Percentiles rank a stretch among this genome's conserved stretches.
These are phyloP conservation scores for Chytriomyces confervae DNA, from an alignment of 192 early-diverging fungal genomes.

Conservation along the genomic window DNA sequence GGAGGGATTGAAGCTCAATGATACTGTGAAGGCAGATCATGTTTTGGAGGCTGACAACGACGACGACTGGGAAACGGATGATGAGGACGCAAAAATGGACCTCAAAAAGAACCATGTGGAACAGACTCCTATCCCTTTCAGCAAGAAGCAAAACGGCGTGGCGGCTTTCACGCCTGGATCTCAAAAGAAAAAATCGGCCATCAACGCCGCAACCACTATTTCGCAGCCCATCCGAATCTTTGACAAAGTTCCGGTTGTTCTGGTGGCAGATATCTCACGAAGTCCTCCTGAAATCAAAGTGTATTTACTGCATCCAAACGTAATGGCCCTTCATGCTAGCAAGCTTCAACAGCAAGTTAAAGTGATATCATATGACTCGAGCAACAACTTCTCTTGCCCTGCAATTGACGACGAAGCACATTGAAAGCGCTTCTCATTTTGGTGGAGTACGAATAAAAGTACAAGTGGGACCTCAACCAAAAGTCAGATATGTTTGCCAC, in stretches of 20 bases:
- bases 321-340: background rate
- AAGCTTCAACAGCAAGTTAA: background rate
- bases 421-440: constrained; percentile 19
- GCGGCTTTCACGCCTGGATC: background rate
- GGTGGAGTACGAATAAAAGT: too few relatives aligned
- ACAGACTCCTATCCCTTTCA: background rate
- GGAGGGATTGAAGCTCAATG: background rate
- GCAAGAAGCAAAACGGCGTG: background rate
- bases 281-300: constrained; percentile 55
- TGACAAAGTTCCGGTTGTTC: constrained; percentile 44
- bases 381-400: constrained; percentile 28
- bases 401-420: constrained; percentile 46
- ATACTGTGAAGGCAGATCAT: background rate
- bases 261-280: constrained; percentile 41
- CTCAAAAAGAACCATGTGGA: constrained; percentile 1
- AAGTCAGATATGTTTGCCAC: too few relatives aligned
- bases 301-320: constrained; percentile 39
- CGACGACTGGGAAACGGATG: constrained; percentile 15
- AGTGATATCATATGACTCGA: background rate
- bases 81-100: background rate
- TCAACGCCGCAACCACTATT: constrained; percentile 24
- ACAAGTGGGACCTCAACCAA: too few relatives aligned
- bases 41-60: constrained; percentile 8
- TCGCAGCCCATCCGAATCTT: constrained; percentile 55
- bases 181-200: constrained; percentile 13